Percentiles rank a stretch among this genome's conserved stretches.
These are phyloP conservation scores for Hypoxylon crocopeplum DNA, from an alignment of 495 filamentous ascomycete species.

Conservation along the genomic window DNA sequence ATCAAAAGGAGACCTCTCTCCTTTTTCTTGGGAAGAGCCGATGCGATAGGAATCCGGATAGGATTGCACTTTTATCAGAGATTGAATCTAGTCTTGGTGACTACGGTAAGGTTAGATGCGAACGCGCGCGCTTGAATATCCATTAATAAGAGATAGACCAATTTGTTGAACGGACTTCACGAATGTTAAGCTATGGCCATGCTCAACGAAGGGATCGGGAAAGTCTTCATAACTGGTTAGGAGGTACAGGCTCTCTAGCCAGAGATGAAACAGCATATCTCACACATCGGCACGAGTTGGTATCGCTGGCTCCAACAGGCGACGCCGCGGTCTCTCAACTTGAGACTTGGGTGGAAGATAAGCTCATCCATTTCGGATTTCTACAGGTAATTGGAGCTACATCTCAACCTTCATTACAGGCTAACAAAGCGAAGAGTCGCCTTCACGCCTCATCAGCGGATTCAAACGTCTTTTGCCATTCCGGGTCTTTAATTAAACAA, in stretches of 20 bases:
- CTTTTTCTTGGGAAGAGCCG: constrained; percentile 44
- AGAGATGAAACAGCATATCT: constrained; percentile 44
- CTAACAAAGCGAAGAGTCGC: background rate
- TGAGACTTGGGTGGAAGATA: constrained; percentile 39
- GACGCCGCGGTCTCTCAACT: constrained; percentile 37
- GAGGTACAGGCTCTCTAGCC: constrained; percentile 33
- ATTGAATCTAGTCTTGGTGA: constrained; percentile 31
- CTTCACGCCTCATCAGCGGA: constrained; percentile 1
- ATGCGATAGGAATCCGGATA: constrained; percentile 37
- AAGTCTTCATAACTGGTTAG: constrained; percentile 43
- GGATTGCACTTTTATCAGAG: constrained; percentile 27
- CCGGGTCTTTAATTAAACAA: constrained; percentile 29
- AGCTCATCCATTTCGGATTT: constrained; percentile 32
- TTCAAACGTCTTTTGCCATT: constrained; percentile 38
- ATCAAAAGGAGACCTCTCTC: constrained; percentile 35
- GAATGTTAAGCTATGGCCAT: constrained; percentile 1
- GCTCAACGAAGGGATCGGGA: constrained; percentile 23
- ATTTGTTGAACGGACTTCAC: no score
- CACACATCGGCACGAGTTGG: constrained; percentile 23
- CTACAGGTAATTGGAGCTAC: no score
- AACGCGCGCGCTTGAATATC: background rate
- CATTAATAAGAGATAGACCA: no score
- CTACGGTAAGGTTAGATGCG: constrained; percentile 35
- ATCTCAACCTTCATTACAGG: no score
- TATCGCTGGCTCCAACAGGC: constrained; percentile 23